These are phyloP conservation scores for Epichloe coenophiala DNA, from an alignment of 2,329 filamentous ascomycete species.

Conservation along the genomic window DNA sequence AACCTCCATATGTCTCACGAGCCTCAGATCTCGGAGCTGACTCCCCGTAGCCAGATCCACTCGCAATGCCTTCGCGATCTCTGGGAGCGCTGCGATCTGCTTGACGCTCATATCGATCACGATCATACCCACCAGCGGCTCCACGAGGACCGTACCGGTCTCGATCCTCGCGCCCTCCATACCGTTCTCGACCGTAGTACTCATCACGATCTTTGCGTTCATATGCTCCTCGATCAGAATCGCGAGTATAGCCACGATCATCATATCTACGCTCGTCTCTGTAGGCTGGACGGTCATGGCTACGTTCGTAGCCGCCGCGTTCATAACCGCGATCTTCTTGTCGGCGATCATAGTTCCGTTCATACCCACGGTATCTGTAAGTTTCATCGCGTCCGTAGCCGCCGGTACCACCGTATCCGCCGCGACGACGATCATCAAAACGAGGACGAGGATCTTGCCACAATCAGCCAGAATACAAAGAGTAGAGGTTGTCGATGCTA, in stretches of 20 bases:
- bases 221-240: conserved; percentile 42
- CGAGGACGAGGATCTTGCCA: conserved; percentile 25
- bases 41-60: conserved; percentile 27
- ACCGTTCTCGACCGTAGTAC: conserved; percentile 24
- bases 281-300: conserved; percentile 22
- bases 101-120: conserved; percentile 34
- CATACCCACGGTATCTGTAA: conserved; percentile 40
- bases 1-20: conserved; percentile 32
- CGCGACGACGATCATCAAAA: conserved; percentile 51
- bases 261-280: conserved; percentile 31
- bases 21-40: conserved; percentile 28
- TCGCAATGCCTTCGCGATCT: conserved; percentile 24
- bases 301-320: conserved; percentile 33
- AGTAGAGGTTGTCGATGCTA: background rate
- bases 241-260: conserved; percentile 36
- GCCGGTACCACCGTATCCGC: conserved; percentile 37
- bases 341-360: conserved; percentile 29
- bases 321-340: conserved; percentile 32
- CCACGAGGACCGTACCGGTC: conserved; percentile 27
- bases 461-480: background rate
- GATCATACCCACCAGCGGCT: conserved; percentile 31
- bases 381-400: conserved; percentile 40
- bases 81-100: conserved; percentile 27
- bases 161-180: conserved; percentile 31
- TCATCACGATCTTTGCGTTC: conserved; percentile 36